Percentiles rank a stretch among this genome's conserved stretches.
Evolutionary conservation across 2,329 filamentous ascomycete genomes (phyloP).

Genomic region (Phialophora macrospora): DNA sequence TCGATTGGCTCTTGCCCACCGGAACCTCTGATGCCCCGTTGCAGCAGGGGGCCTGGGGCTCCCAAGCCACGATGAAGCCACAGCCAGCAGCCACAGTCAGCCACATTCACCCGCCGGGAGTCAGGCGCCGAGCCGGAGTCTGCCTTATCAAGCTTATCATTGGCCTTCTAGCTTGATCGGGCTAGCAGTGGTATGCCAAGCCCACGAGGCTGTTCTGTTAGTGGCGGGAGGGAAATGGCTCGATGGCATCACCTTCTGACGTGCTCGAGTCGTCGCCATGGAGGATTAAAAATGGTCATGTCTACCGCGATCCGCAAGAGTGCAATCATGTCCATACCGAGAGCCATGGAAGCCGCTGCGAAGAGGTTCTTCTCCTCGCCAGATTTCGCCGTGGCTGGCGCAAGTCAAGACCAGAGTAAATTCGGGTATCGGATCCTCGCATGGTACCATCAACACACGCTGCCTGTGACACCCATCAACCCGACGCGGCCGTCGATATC

Average conservation of each 20-base stretch:
- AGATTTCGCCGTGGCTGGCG: conserved; percentile 85
- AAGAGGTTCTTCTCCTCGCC: conserved; percentile 79
- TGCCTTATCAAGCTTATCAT: conserved; percentile 23
- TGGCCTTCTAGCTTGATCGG: not conserved
- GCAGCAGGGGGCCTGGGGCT: conserved; percentile 17
- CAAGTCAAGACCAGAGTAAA: conserved; percentile 80
- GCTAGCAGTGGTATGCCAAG: not conserved
- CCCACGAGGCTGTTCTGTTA: not conserved
- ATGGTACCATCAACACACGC: conserved; percentile 80
- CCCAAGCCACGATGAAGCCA: conserved; percentile 18
- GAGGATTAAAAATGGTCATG: not conserved
- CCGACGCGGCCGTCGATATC: conserved; percentile 69
- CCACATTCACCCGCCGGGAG: conserved; percentile 16
- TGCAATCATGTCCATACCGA: not conserved
- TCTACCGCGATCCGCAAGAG: not conserved
- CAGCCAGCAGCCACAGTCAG: conserved; percentile 14
- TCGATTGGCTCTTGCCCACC: not conserved
- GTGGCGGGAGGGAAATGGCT: not conserved
- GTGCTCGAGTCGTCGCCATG: not conserved
- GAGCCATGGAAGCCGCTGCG: conserved; percentile 69
- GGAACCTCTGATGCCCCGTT: conserved; percentile 10
- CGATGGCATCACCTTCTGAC: not conserved
- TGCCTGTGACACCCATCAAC: conserved; percentile 84
- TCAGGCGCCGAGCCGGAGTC: conserved; percentile 17
- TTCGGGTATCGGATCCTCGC: conserved; percentile 80